A percentile compares a stretch with the other conserved stretches of the same genome.
Conservation (phyloP, 345 rosid species). For the Gynandropsis gynandra region DNA sequence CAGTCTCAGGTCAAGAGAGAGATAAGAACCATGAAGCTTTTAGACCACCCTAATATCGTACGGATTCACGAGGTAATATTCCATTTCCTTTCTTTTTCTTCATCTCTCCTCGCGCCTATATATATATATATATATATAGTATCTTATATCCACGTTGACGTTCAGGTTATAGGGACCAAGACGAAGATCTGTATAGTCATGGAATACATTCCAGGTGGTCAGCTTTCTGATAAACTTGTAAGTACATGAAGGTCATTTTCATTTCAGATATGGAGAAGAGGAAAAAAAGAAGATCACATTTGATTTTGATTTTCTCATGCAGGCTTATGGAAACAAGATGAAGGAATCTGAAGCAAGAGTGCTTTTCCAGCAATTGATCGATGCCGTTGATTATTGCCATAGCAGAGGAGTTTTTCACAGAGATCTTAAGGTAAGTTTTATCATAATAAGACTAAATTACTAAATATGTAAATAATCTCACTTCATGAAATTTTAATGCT, state of each 20-base stretch:
- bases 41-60: slow-evolving; percentile 74
- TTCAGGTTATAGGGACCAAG: slow-evolving; percentile 81
- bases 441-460: neutral
- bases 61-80: slow-evolving; percentile 65
- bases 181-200: slow-evolving; percentile 78
- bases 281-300: slow-evolving; percentile 4
- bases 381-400: slow-evolving; percentile 82
- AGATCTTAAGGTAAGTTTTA: slow-evolving; percentile 63
- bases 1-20: slow-evolving; percentile 78
- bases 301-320: neutral
- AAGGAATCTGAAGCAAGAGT: slow-evolving; percentile 69
- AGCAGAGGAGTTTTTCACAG: slow-evolving; percentile 84
- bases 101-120: neutral
- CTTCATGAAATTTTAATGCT: neutral
- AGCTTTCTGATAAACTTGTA: slow-evolving; percentile 76
- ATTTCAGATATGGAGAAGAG: neutral
- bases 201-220: slow-evolving; percentile 84
- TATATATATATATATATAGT: no score
- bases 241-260: slow-evolving; percentile 17
- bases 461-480: slow-evolving; percentile 1
- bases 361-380: slow-evolving; percentile 75
- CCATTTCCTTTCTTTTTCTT: neutral
- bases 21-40: slow-evolving; percentile 80
- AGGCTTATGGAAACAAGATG: slow-evolving; percentile 48
- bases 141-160: slow-evolving; percentile 2